Evolutionary conservation across 1,139 yeast species (phyloP).

Genomic region (Yamadazyma dushanensis): DNA sequence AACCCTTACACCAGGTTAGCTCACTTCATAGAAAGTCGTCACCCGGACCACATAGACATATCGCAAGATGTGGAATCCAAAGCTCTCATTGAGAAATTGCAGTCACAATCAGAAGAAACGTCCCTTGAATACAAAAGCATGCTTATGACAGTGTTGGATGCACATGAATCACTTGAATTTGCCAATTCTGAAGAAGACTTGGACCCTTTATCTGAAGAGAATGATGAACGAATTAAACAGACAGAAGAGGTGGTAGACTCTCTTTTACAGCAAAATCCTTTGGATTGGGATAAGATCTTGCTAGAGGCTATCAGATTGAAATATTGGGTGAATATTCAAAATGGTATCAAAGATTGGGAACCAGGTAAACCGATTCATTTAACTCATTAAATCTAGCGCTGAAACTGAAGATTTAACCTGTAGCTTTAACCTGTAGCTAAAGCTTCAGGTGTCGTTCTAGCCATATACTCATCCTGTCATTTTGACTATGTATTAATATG

Average conservation of each 20-base stretch:
- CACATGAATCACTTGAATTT: slow-evolving; percentile 73
- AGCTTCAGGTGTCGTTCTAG: no score
- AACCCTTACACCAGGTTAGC: slow-evolving; percentile 66
- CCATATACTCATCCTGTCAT: no score
- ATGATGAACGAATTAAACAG: slow-evolving; percentile 50
- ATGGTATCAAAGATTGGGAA: slow-evolving; percentile 77
- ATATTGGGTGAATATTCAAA: slow-evolving; percentile 80
- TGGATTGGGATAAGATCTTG: slow-evolving; percentile 58
- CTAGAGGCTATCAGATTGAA: slow-evolving; percentile 69
- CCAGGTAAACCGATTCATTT: slow-evolving; percentile 65
- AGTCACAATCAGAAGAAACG: slow-evolving; percentile 28
- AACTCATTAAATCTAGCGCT: slow-evolving; percentile 57
- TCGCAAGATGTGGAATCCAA: slow-evolving; percentile 43
- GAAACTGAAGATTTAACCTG: no score
- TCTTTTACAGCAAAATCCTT: slow-evolving; percentile 33
- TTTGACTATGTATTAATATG: slow-evolving; percentile 2
- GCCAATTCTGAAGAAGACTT: slow-evolving; percentile 61
- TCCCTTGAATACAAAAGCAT: slow-evolving; percentile 53
- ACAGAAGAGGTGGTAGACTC: slow-evolving; percentile 34
- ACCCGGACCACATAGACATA: slow-evolving; percentile 42
- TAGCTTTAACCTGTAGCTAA: background rate
- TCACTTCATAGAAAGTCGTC: slow-evolving; percentile 36
- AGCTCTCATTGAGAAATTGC: slow-evolving; percentile 33
- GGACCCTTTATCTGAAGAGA: slow-evolving; percentile 51
- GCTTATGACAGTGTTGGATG: slow-evolving; percentile 74